phyloP scores from a whole-genome alignment of 805 yeast genomes.

The Ogataea paraovalis region DNA sequence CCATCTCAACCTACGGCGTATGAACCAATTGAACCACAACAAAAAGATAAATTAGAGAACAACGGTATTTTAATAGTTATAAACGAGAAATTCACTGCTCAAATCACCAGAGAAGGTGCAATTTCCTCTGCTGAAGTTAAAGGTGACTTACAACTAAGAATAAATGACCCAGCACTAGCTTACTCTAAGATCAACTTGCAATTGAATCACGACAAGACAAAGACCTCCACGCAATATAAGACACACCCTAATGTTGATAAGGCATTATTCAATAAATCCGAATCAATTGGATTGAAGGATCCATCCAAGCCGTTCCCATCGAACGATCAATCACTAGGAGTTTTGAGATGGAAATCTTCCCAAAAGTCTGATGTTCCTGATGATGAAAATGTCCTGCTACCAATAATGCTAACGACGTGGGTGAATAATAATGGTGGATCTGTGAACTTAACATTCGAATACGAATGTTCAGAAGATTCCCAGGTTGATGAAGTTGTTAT shows the following conservation, averaged over 20 bases:
- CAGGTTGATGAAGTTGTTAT: slow-evolving; percentile 52
- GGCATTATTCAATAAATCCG: slow-evolving; percentile 51
- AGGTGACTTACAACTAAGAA: slow-evolving; percentile 87
- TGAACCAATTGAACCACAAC: slow-evolving; percentile 19
- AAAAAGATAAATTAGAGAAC: slow-evolving; percentile 40
- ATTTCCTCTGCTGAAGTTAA: slow-evolving; percentile 68
- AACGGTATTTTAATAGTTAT: slow-evolving; percentile 77
- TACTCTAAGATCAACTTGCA: slow-evolving; percentile 58
- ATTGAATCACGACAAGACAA: slow-evolving; percentile 44
- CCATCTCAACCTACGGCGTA: slow-evolving; percentile 18
- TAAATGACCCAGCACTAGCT: slow-evolving; percentile 71
- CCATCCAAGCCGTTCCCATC: slow-evolving; percentile 79
- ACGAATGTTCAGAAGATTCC: slow-evolving; percentile 58
- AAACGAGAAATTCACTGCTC: slow-evolving; percentile 74
- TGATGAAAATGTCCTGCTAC: slow-evolving; percentile 55
- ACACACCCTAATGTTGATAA: slow-evolving; percentile 97
- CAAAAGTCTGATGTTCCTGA: slow-evolving; percentile 46
- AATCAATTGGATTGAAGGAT: slow-evolving; percentile 72
- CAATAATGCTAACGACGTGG: slow-evolving; percentile 83
- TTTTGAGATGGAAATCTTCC: slow-evolving; percentile 84
- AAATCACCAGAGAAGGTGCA: slow-evolving; percentile 80
- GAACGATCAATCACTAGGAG: slow-evolving; percentile 86
- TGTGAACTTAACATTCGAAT: slow-evolving; percentile 81
- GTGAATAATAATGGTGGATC: slow-evolving; percentile 56
- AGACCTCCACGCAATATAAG: slow-evolving; percentile 62